These are phyloP conservation scores for Phlyctochytrium bullatum DNA, from an alignment of 192 early-diverging fungal species.

Conservation along the genomic window DNA sequence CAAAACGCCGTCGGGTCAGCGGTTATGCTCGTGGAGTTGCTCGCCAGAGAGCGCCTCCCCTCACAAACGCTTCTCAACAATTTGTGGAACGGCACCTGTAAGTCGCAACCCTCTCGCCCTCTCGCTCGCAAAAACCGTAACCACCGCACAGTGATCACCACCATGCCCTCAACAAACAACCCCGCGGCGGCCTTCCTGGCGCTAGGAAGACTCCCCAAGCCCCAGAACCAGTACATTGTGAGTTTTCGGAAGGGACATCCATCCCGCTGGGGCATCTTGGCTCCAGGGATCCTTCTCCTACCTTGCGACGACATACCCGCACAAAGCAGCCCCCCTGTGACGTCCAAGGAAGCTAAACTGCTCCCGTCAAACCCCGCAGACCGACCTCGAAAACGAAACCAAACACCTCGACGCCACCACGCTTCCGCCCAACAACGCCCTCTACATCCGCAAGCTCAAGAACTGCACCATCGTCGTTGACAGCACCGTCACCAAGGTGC, in stretches of 20 bases:
- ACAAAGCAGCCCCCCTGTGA: too few species aligned
- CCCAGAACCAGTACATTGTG: not conserved
- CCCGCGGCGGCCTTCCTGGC: not conserved
- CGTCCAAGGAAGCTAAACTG: too few species aligned
- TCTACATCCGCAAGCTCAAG: slow-evolving; percentile 7
- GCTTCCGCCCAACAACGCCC: not conserved
- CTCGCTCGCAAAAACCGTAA: not conserved
- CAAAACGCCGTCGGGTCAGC: too few species aligned
- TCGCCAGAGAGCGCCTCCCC: too few species aligned
- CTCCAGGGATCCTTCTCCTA: not conserved
- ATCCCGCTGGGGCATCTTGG: too few species aligned
- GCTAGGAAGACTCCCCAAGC: not conserved
- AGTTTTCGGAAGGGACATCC: too few species aligned
- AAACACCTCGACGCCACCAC: not conserved
- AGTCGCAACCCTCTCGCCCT: too few species aligned
- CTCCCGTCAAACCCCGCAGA: too few species aligned
- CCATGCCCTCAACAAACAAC: not conserved
- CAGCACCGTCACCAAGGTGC: slow-evolving; percentile 4
- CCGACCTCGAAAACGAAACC: not conserved
- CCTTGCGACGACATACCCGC: not conserved
- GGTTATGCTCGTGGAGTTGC: too few species aligned
- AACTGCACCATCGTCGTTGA: slow-evolving; percentile 10
- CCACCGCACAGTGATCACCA: not conserved
- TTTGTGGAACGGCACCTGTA: too few species aligned
- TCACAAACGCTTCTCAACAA: too few species aligned